Evolutionary conservation across 495 filamentous ascomycete genomes (phyloP).

Genomic region (Tuber magnatum): DNA sequence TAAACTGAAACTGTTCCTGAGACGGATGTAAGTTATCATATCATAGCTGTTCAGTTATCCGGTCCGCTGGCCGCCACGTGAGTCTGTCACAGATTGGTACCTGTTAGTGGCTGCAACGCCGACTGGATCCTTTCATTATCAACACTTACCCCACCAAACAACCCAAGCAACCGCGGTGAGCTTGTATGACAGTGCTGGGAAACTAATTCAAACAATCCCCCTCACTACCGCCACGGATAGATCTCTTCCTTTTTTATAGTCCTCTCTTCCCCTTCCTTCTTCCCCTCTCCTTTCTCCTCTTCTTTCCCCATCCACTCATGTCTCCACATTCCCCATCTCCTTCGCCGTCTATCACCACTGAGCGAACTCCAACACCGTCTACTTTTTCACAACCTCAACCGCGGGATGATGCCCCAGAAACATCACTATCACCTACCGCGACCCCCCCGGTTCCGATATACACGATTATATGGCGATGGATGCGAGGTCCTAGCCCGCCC

Average conservation of each 20-base stretch:
- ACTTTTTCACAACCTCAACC: neutral
- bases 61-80: neutral
- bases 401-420: constrained; percentile 12
- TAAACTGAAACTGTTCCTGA: neutral
- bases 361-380: neutral
- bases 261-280: neutral
- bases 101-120: neutral
- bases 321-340: neutral
- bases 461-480: constrained; percentile 47
- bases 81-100: neutral
- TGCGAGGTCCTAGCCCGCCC: constrained; percentile 63
- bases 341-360: neutral
- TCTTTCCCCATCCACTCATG: neutral
- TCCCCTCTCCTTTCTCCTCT: neutral
- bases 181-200: neutral
- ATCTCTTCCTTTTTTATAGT: neutral
- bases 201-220: neutral
- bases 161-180: neutral
- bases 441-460: neutral
- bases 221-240: neutral
- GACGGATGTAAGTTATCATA: neutral
- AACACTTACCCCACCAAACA: neutral
- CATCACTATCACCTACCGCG: constrained; percentile 18
- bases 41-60: neutral
- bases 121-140: neutral